These are phyloP conservation scores for Lomentospora prolificans DNA, from an alignment of 2,329 filamentous ascomycete genomes.

Conservation along the genomic window DNA sequence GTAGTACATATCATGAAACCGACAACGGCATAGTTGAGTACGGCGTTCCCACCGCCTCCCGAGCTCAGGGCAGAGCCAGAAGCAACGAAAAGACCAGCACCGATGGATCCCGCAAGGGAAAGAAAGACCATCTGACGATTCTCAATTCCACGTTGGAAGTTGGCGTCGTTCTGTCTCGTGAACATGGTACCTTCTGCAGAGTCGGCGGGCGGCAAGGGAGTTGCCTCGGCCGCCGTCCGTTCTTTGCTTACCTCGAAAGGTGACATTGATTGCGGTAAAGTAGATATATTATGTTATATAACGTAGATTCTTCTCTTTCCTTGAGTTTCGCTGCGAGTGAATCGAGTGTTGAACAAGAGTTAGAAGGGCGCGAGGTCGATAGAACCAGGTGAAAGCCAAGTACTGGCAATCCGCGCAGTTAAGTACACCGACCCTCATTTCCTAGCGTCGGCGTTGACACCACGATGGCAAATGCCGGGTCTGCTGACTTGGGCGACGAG, in stretches of 20 bases:
- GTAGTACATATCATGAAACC: slow-evolving; percentile 23
- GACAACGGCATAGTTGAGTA: slow-evolving; percentile 22
- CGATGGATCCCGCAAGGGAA: slow-evolving; percentile 25
- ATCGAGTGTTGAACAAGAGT: too few species aligned
- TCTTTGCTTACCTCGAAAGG: neutral
- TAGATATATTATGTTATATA: too few species aligned
- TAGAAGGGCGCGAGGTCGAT: too few species aligned
- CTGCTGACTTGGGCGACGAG: too few species aligned
- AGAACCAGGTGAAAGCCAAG: too few species aligned
- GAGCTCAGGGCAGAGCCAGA: slow-evolving; percentile 21
- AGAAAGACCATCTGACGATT: slow-evolving; percentile 26
- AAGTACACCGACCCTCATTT: too few species aligned
- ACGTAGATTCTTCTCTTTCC: too few species aligned
- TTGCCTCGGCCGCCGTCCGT: neutral
- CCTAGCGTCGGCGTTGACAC: too few species aligned
- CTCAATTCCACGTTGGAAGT: slow-evolving; percentile 18
- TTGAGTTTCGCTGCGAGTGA: too few species aligned
- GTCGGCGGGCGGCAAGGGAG: neutral
- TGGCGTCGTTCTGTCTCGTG: slow-evolving; percentile 4
- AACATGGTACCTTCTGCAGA: neutral
- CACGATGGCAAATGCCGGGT: too few species aligned
- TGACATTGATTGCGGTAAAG: neutral
- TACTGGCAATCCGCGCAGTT: too few species aligned
- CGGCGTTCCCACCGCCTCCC: slow-evolving; percentile 21
- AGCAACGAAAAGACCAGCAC: slow-evolving; percentile 25